Evolutionary conservation across 169 alveolate species (phyloP).

Genomic region (Eimeria necatrix): DNA sequence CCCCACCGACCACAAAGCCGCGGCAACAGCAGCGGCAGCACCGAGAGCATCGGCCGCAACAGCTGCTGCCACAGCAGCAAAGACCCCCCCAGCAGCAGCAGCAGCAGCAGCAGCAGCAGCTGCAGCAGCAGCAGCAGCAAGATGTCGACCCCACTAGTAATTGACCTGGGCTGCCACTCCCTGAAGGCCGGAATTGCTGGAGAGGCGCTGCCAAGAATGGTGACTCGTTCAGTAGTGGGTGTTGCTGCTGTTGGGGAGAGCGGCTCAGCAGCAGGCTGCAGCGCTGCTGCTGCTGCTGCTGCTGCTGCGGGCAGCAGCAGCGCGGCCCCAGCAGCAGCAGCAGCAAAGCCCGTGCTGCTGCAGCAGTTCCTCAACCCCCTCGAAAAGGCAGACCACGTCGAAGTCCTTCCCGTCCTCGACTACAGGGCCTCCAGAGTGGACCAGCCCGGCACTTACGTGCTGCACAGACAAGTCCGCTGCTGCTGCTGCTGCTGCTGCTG

Average conservation of each 20-base stretch:
- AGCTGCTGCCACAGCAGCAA: neutral
- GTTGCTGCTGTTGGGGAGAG: slow-evolving; percentile 5
- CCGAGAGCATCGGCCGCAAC: no score
- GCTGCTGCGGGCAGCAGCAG: neutral
- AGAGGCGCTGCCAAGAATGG: slow-evolving; percentile 51
- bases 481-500: slow-evolving; percentile 13
- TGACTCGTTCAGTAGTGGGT: slow-evolving; percentile 69
- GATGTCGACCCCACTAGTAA: slow-evolving; percentile 45
- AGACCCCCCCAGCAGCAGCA: neutral
- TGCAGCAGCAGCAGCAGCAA: slow-evolving; percentile 32
- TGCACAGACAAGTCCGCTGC: neutral
- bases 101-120: neutral
- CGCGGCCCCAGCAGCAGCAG: slow-evolving; percentile 35
- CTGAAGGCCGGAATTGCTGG: slow-evolving; percentile 65
- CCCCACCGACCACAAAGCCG: no score
- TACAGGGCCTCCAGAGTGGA: neutral
- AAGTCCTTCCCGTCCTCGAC: slow-evolving; percentile 14
- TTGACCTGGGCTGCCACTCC: slow-evolving; percentile 69
- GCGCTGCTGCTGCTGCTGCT: neutral
- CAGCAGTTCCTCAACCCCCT: slow-evolving; percentile 74
- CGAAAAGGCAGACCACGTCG: slow-evolving; percentile 68
- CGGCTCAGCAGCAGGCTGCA: neutral
- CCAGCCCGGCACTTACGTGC: slow-evolving; percentile 1
- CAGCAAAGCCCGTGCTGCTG: neutral
- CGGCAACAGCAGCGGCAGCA: no score